Evolutionary conservation across 495 filamentous ascomycete genomes (phyloP).

Genomic region (Aspergillus wentii): DNA sequence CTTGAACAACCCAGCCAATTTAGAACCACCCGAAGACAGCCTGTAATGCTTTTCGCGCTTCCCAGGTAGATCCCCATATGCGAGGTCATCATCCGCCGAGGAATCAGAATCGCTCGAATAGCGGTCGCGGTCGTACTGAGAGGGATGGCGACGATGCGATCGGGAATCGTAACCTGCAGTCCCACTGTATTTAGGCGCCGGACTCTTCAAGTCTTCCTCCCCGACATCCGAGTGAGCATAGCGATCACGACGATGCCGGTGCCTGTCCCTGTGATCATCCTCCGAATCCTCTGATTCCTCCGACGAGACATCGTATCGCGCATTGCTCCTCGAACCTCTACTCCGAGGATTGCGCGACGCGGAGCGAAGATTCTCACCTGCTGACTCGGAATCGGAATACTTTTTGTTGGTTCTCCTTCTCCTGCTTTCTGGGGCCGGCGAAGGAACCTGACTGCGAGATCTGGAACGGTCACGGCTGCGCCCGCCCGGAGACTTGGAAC

Average conservation of each 20-base stretch:
- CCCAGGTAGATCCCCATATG: slow-evolving; percentile 27
- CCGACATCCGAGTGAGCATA: too few relatives aligned
- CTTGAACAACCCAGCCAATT: too few relatives aligned
- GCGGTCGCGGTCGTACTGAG: too few relatives aligned
- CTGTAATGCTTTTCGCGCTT: not conserved
- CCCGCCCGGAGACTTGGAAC: slow-evolving; percentile 54
- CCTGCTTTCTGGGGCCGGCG: slow-evolving; percentile 20
- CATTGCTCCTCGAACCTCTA: slow-evolving; percentile 17
- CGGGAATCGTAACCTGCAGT: too few relatives aligned
- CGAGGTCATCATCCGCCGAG: slow-evolving; percentile 34
- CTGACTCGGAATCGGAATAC: slow-evolving; percentile 19
- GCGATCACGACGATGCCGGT: too few relatives aligned
- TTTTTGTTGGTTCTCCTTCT: slow-evolving; percentile 14
- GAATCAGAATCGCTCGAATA: too few relatives aligned
- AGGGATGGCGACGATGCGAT: too few relatives aligned
- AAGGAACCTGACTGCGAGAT: slow-evolving; percentile 39
- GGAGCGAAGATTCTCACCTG: slow-evolving; percentile 13
- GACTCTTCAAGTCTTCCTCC: too few relatives aligned
- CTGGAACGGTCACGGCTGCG: slow-evolving; percentile 43
- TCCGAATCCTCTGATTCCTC: slow-evolving; percentile 26
- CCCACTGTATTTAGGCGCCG: too few relatives aligned
- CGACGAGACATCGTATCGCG: slow-evolving; percentile 25
- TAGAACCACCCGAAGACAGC: too few relatives aligned
- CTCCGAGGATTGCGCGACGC: slow-evolving; percentile 12
- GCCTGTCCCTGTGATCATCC: too few relatives aligned